These are phyloP conservation scores for Chlorophyllum brunneum DNA, from an alignment of 768 basidiomycete species.

Conservation along the genomic window DNA sequence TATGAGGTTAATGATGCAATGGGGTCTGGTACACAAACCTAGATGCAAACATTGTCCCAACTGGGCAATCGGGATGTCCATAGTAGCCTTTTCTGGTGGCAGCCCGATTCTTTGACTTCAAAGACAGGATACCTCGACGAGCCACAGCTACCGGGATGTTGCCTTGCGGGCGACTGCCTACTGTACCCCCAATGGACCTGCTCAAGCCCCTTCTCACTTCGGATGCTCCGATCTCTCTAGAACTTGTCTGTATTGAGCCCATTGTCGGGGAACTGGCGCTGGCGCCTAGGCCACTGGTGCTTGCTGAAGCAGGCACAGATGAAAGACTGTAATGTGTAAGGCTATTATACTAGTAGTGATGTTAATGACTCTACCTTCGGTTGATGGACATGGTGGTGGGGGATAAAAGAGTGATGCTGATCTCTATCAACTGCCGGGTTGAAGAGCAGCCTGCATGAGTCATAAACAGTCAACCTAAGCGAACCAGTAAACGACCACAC, in stretches of 20 bases:
- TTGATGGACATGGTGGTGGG: no score
- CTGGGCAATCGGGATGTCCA: slow-evolving; percentile 4
- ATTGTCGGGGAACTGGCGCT: background rate
- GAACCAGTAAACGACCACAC: no score
- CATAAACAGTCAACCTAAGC: no score
- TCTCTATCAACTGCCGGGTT: no score
- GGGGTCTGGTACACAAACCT: background rate
- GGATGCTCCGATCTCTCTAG: background rate
- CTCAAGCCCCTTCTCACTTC: background rate
- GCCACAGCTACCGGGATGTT: no score
- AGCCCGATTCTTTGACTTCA: background rate
- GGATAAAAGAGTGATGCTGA: no score
- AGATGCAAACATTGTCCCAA: slow-evolving; percentile 7
- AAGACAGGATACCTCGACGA: background rate
- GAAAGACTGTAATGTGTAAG: no score
- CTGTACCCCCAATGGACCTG: background rate
- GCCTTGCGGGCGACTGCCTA: no score
- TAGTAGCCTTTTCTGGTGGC: background rate
- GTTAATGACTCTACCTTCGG: no score
- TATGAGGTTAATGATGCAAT: background rate
- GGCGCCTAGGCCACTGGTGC: background rate
- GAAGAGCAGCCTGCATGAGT: no score
- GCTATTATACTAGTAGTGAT: no score
- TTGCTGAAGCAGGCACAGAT: no score
- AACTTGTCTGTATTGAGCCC: background rate